Base-by-base conservation (phyloP, 176 grass and related monocot species). In the Rhynchospora pubera region DNA sequence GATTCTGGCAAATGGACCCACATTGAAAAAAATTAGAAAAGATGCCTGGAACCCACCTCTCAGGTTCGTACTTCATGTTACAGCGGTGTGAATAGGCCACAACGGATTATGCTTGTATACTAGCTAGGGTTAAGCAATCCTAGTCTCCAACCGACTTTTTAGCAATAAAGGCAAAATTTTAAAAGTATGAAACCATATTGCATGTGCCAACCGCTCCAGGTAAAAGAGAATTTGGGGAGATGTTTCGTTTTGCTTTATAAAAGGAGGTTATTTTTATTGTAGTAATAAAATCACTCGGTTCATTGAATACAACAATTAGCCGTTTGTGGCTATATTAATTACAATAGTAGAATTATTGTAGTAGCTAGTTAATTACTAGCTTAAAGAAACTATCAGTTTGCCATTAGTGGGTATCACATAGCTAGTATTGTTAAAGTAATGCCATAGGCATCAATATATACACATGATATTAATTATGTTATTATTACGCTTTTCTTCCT, bases 221-320 rank as follows among this genome's bases (percentile, higher is more conserved):
- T 74, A 74, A 74, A 74, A 74, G 45, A 11, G 10, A 23, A 50
- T 50, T 73, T 73, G 69, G 42, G 12, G 10, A 0, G 44, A 39
- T 65, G 9, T 79, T 57, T 81, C 5, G 2, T 43, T 46, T 63
- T 81, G 34, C 58, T 81, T 81, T 81, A 22, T 57, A 28, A 62
- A 81, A 81, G 44, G 42, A 23, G 59, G 57, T 81, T 62, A 24
- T 61, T 81, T 32, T 81, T 62, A 24, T 61, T 81, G 46, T 80
- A 22, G 30, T 45, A 80, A 63, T 58, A 18, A 61, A 80, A 63
- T 58, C 34, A 61, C 7, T 62, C 43, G 47, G 14, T 10, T 79
- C 39, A 57, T 59, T 19, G 30, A 78, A 57, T 8, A 18, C 2
- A n/a, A 58, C 0, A 76, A 23, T 34, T 39, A 23, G 9, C 69